phyloP scores from a whole-genome alignment of 2,329 filamentous ascomycete species.

The Diaporthe nobilis region DNA sequence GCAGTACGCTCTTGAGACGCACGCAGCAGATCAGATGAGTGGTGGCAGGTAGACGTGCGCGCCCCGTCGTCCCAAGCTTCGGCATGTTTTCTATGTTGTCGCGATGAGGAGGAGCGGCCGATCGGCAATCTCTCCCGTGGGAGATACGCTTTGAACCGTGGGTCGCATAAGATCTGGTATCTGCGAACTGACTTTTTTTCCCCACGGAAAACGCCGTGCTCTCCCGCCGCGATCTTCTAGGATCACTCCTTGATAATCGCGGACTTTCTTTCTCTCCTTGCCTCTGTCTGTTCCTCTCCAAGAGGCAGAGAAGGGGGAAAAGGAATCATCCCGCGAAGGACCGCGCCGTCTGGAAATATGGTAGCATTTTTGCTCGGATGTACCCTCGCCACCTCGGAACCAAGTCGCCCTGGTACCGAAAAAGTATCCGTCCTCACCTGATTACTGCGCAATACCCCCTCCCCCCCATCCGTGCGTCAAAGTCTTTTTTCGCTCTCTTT shows the following conservation, averaged over 20 bases:
- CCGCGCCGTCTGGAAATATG: constrained; percentile 7
- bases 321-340: not conserved
- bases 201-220: not conserved
- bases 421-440: constrained; percentile 31
- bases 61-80: constrained; percentile 21
- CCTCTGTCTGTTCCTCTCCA: no score
- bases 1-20: constrained; percentile 18
- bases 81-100: constrained; percentile 22
- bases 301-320: not conserved
- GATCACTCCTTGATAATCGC: not conserved
- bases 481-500: not conserved
- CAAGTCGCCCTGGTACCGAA: constrained; percentile 26
- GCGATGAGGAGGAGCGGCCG: constrained; percentile 5
- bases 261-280: not conserved
- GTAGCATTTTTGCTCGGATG: constrained; percentile 29
- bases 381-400: constrained; percentile 30
- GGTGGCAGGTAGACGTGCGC: constrained; percentile 1
- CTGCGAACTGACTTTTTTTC: constrained; percentile 7
- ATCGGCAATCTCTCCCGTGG: constrained; percentile 26
- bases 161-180: constrained; percentile 25
- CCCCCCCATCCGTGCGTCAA: constrained; percentile 23
- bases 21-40: constrained; percentile 22
- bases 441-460: constrained; percentile 26
- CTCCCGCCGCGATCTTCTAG: not conserved
- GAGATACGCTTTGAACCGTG: constrained; percentile 27